phyloP scores from a whole-genome alignment of 208 protist genomes.

The Angomonas ambiguus region DNA sequence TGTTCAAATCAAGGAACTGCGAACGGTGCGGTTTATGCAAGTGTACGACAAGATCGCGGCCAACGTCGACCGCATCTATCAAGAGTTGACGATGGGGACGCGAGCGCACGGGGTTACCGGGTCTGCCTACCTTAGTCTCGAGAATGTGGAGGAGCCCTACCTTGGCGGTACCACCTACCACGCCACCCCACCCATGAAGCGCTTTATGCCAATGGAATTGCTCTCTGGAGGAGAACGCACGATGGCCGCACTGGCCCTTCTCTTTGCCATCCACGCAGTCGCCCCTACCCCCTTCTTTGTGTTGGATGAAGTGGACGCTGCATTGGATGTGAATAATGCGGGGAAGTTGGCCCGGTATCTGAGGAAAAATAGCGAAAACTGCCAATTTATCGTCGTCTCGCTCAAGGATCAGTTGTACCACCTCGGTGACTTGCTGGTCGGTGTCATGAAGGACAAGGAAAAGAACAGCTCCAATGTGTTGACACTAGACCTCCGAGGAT shows the following conservation, averaged over 20 bases:
- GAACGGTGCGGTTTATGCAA: conserved; percentile 89
- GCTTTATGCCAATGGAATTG: conserved; percentile 97
- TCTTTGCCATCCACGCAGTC: conserved; percentile 97
- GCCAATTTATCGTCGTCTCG: conserved; percentile 98
- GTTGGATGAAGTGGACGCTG: conserved; percentile 99
- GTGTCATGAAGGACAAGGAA: conserved; percentile 92
- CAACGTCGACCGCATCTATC: conserved; percentile 93
- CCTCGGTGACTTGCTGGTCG: conserved; percentile 93
- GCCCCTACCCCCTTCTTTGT: conserved; percentile 98
- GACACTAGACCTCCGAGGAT: conserved; percentile 87
- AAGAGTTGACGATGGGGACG: conserved; percentile 90
- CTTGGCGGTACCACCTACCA: conserved; percentile 94
- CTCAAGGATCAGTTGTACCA: conserved; percentile 97
- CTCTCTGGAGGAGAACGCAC: conserved; percentile 99
- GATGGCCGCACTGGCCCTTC: conserved; percentile 96
- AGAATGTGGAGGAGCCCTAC: conserved; percentile 96
- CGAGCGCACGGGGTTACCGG: conserved; percentile 76
- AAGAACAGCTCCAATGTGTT: conserved; percentile 75
- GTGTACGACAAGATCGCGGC: conserved; percentile 90
- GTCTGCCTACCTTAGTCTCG: conserved; percentile 93
- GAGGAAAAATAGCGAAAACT: conserved; percentile 54
- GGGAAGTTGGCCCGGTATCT: conserved; percentile 94
- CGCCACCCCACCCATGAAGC: conserved; percentile 97
- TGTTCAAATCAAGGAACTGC: conserved; percentile 74
- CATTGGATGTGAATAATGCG: conserved; percentile 97